Evolutionary conservation across 176 grass and related monocot genomes (phyloP), one percentile per base, ranked within the genome.

Genomic region (Oryza officinalis): DNA sequence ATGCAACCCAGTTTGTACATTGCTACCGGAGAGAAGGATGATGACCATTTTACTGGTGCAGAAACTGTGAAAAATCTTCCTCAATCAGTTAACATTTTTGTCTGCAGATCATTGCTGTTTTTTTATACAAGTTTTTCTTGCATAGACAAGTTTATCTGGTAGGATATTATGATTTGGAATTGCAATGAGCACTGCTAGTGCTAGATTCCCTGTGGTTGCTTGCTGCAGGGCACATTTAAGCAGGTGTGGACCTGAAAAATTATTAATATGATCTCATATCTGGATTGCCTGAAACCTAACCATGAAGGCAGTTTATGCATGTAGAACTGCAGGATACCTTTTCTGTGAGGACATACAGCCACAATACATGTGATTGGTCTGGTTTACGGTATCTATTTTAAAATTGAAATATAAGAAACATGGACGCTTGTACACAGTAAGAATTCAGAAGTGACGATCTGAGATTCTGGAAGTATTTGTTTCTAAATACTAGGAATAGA

Each of bases 1-100:
- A 80, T 60, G 86, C 79, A 37, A 70, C 79, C 83, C 27, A 30
- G 66, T 86, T 49, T 92, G 90, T 92, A 80, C 50, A 86, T 83
- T 75, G 30, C 35, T 76, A 67, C 66, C 14, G 1, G 61, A 61
- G 46, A 1, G n/a, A 68, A 73, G 72, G 57, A 74, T 4, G 11
- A 14, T 63, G 20, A 63, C 67, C 38, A 1, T 60, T 50, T 59
- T 60, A 74, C 72, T 86, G 66, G 66, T 78, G 57, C 43, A 54
- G 43, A 89, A 63, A 84, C 3, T 74, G 54, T 82, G 79, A 33
- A 72, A 67, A 61, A 26, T 46, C 31, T 63, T 32, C 10, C 6
- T 85, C 22, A 23, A 47, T 13, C 46, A 44, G 45, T 65, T 33
- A 37, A 27, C 32, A 64, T 35, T 52, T 49, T 75, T 84, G 22